Base-by-base conservation (phyloP, 2,329 filamentous ascomycete genomes). In the Colletotrichum sp. region DNA sequence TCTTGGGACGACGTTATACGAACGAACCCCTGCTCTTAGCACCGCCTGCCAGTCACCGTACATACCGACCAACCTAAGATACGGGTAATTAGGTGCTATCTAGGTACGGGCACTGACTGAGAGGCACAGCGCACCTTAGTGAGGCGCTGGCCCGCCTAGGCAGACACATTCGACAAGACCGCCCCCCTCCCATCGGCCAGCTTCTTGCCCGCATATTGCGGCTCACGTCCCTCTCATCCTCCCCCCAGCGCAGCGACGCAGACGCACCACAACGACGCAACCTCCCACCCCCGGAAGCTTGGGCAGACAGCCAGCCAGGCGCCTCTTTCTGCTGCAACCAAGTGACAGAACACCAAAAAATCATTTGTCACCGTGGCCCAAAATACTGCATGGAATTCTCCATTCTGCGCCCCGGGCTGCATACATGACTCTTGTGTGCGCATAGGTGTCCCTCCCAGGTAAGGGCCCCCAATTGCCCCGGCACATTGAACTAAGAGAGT, bases 401-500 rank as follows among this genome's bases (percentile, higher is more conserved):
- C 48, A 25, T 64, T 25, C 36, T 44, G 61, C 52, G 52, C 66
- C 66, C 19, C 25, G n/a, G 59, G 22, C 25, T 39, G 68, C 60
- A 66, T 67, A 70, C 74, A 76, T 76, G 74, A 76, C 74, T 76
- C 74, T 76, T 66, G 65, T 71, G 34, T 65, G 39, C 30, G 71
- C 64, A 70, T 76, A 71, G 71, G 71, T 52, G 67, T 57, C 59
- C 70, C 71, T 73, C 64, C 73, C 55, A 73, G 64, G 64, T 67
- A 73, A 52, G 70, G 73, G 71, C 60, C 74, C 67, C 66, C 71
- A 76, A 76, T 74, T 65, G 72, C 71, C 67, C 72, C 72, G 36
- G 52, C 72, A 75, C 71, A 65, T 64, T 63, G 71, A 66, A 71
- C 71, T 71, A 75, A 74, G 59, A 77, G 72, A 74, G 76, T 72